Conservation (phyloP, 2,329 filamentous ascomycete genomes). For the Penicillium sp. region DNA sequence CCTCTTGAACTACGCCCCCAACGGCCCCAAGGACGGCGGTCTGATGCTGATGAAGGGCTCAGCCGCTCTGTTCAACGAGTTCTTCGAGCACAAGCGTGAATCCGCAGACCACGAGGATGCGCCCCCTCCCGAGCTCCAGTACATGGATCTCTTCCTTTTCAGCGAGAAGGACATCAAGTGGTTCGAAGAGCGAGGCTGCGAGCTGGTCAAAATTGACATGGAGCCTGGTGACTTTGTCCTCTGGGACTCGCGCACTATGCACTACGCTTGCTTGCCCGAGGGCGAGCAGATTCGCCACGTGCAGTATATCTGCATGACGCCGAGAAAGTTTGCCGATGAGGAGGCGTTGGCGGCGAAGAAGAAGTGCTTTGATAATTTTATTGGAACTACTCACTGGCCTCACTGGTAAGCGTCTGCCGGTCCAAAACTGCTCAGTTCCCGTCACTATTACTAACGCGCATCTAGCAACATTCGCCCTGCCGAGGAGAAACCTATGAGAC, state of each 20-base stretch:
- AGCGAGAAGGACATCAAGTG: constrained; percentile 1
- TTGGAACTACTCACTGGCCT: constrained; percentile 1
- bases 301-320: constrained; percentile 3
- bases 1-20: neutral
- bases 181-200: constrained; percentile 1
- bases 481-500: neutral
- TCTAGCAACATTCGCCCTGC: neutral
- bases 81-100: constrained; percentile 4
- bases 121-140: neutral
- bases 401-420: neutral
- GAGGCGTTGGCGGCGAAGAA: constrained; percentile 1
- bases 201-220: constrained; percentile 1
- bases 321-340: neutral
- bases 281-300: constrained; percentile 1
- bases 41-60: constrained; percentile 3
- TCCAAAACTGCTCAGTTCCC: neutral
- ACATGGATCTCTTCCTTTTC: constrained; percentile 3
- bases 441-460: neutral
- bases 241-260: constrained; percentile 2
- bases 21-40: constrained; percentile 1
- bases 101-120: constrained; percentile 2
- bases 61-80: neutral
- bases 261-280: constrained; percentile 1
- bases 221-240: constrained; percentile 3
- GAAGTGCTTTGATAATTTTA: neutral